These are phyloP conservation scores for Podospora sp. DNA, from an alignment of 495 filamentous ascomycete species.

Conservation along the genomic window DNA sequence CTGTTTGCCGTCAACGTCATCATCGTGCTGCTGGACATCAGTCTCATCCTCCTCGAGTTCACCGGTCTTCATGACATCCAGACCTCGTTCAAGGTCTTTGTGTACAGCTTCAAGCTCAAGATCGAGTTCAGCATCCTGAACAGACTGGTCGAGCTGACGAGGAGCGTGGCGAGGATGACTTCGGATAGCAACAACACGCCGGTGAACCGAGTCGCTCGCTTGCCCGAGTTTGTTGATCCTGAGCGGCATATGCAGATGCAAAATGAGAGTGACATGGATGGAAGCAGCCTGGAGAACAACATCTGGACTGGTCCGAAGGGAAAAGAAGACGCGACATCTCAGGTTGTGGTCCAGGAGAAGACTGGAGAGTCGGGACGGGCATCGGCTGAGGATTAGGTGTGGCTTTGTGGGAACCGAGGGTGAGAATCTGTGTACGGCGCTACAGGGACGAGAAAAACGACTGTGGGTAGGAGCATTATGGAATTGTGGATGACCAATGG, in stretches of 20 bases:
- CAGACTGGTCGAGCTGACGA: conserved; percentile 41
- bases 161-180: conserved; percentile 2
- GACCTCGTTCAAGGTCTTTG: conserved; percentile 57
- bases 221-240: not conserved
- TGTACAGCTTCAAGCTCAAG: conserved; percentile 69
- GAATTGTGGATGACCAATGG: too few relatives aligned
- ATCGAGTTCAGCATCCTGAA: conserved; percentile 65
- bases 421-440: too few relatives aligned
- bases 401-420: too few relatives aligned
- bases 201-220: not conserved
- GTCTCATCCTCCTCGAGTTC: conserved; percentile 55
- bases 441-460: too few relatives aligned
- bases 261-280: not conserved
- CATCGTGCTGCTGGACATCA: conserved; percentile 38
- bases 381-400: not conserved
- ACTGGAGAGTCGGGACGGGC: not conserved
- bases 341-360: not conserved
- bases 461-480: too few relatives aligned
- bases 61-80: conserved; percentile 56
- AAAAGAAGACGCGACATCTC: not conserved
- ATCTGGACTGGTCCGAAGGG: not conserved
- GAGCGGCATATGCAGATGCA: conserved; percentile 8
- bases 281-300: not conserved
- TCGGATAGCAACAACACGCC: conserved; percentile 2
- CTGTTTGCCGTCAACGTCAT: conserved; percentile 57